Conservation (phyloP, 1,284 basidiomycete genomes). For the Gomphus bonarii region DNA sequence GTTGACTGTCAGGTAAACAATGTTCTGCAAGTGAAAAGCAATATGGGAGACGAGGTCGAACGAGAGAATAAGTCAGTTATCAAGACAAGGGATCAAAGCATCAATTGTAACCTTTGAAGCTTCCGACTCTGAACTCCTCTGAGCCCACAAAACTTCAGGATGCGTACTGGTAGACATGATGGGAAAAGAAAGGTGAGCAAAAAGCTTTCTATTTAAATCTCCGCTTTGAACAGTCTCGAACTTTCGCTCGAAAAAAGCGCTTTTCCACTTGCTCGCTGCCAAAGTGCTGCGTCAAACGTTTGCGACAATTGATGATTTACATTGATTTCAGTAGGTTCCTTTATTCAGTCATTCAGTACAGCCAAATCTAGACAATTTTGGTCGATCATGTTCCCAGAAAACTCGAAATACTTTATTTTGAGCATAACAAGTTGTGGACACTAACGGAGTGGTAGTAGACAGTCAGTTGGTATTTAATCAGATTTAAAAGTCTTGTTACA, state of each 20-base stretch:
- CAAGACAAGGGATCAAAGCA: neutral
- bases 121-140: slow-evolving; percentile 62
- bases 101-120: slow-evolving; percentile 51
- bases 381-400: too few relatives aligned
- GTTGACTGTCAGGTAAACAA: slow-evolving; percentile 78
- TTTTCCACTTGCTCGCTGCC: too few relatives aligned
- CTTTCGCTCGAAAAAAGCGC: neutral
- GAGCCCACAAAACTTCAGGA: slow-evolving; percentile 88
- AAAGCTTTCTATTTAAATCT: neutral
- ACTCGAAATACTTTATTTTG: too few relatives aligned
- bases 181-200: neutral
- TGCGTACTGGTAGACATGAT: slow-evolving; percentile 28
- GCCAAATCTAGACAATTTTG: too few relatives aligned
- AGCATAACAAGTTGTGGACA: too few relatives aligned
- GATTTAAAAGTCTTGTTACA: too few relatives aligned
- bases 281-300: too few relatives aligned
- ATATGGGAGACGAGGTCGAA: slow-evolving; percentile 11
- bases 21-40: slow-evolving; percentile 47
- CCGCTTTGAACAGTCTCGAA: neutral
- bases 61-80: slow-evolving; percentile 9
- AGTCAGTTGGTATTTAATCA: too few relatives aligned
- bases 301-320: too few relatives aligned
- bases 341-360: too few relatives aligned
- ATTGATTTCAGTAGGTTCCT: too few relatives aligned
- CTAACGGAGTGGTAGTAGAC: too few relatives aligned